These are phyloP conservation scores for Geosmithia putterillii DNA, from an alignment of 2,329 filamentous ascomycete genomes.

Conservation along the genomic window DNA sequence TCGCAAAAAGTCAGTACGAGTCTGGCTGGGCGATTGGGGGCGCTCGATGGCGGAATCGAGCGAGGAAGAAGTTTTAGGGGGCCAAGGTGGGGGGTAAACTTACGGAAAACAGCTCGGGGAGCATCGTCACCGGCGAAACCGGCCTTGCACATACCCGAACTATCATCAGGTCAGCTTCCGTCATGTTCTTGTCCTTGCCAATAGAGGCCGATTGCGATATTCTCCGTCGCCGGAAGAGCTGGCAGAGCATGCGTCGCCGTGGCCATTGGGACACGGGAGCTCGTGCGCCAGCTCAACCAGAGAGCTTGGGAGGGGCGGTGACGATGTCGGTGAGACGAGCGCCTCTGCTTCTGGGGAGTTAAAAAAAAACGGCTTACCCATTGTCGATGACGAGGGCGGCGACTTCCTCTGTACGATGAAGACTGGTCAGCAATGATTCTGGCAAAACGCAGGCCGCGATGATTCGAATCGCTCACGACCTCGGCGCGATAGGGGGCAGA, in stretches of 20 bases:
- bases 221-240: background rate
- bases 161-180: slow-evolving; percentile 36
- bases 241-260: background rate
- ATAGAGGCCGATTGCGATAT: background rate
- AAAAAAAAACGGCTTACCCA: slow-evolving; percentile 79
- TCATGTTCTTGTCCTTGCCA: slow-evolving; percentile 1
- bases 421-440: slow-evolving; percentile 26
- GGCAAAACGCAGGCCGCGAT: slow-evolving; percentile 3
- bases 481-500: slow-evolving; percentile 3
- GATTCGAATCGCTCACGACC: slow-evolving; percentile 4
- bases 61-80: slow-evolving; percentile 1
- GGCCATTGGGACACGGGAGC: background rate
- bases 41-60: background rate
- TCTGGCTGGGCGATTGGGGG: background rate
- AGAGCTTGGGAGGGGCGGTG: background rate
- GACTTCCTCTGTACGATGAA: slow-evolving; percentile 77
- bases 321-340: slow-evolving; percentile 22
- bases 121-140: slow-evolving; percentile 99
- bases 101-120: slow-evolving; percentile 99
- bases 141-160: slow-evolving; percentile 99
- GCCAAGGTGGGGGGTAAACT: slow-evolving; percentile 38
- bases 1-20: slow-evolving; percentile 4
- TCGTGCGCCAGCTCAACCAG: background rate
- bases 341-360: slow-evolving; percentile 9
- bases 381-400: slow-evolving; percentile 99